A percentile compares a stretch with the other conserved stretches of the same genome.
phyloP scores from a whole-genome alignment of 2,329 filamentous ascomycete species.

The Fusarium veterinarium region DNA sequence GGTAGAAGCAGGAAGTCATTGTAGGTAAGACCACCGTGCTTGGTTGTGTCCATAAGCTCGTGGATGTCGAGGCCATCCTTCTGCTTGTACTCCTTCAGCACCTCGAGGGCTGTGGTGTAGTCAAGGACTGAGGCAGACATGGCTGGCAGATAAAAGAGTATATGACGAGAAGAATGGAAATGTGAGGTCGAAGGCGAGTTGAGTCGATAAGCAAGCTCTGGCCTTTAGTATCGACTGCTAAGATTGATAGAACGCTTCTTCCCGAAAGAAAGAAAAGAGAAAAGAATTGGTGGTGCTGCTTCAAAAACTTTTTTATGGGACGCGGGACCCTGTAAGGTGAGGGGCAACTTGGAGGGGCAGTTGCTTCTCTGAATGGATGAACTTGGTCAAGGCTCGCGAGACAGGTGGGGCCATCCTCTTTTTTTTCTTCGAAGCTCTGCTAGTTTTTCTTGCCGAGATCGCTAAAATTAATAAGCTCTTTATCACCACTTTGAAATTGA shows the following conservation, averaged over 20 bases:
- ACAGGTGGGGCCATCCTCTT: neutral
- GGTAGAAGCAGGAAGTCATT: constrained; percentile 98
- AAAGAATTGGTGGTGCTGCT: constrained; percentile 48
- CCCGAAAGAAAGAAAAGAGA: constrained; percentile 62
- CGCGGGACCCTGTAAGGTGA: constrained; percentile 33
- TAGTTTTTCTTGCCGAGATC: constrained; percentile 10
- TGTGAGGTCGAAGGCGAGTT: constrained; percentile 58
- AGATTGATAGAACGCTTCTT: constrained; percentile 62
- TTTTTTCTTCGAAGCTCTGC: constrained; percentile 1
- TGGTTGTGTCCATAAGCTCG: constrained; percentile 89
- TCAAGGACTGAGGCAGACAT: constrained; percentile 81
- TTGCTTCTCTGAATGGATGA: constrained; percentile 7
- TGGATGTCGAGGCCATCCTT: constrained; percentile 89
- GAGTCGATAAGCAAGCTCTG: constrained; percentile 47
- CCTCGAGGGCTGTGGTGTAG: constrained; percentile 78
- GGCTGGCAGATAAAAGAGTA: constrained; percentile 47
- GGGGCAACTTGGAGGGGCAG: constrained; percentile 30
- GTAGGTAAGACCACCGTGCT: constrained; percentile 94
- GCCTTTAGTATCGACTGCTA: constrained; percentile 49
- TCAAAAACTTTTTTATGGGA: constrained; percentile 57
- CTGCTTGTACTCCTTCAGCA: constrained; percentile 83
- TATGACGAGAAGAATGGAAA: constrained; percentile 45
- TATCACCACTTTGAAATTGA: neutral
- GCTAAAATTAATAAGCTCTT: neutral
- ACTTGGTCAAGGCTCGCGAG: neutral